Evolutionary conservation across 1,284 basidiomycete species (phyloP), one percentile per base, ranked within the genome.

Genomic region (Clitocybe nebularis): DNA sequence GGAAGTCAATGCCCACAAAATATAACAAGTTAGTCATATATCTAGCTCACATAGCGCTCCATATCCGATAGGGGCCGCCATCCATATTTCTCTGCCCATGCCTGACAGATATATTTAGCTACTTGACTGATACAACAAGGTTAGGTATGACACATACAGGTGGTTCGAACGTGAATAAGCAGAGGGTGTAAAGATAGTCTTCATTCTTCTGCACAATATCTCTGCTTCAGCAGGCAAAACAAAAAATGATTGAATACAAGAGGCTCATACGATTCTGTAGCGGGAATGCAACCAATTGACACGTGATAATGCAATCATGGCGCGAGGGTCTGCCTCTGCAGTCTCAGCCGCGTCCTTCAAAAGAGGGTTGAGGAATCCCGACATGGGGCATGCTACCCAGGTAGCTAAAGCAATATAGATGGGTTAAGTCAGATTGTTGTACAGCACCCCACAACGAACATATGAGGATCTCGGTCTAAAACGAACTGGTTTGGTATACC

Each of bases 241-340:
- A 17, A 24, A 14, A 29, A 9, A 37, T 19, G 21, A 9, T 9
- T 30, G 22, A 7, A 25, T 20, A 2, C 4, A 20, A 39, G n/a
- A n/a, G n/a, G n/a, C n/a, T n/a, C n/a, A 19, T 46, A 74, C 71
- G 29, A 74, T 72, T 8, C 62, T 60, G 47, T 72, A 71, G 23
- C 62, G 61, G 0, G 63, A 61, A 62, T 76, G 74, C 5, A 76
- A 48, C 60, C 66, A 74, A 45, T 75, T 76, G 1, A 61, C 56
- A 11, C 73, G 61, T 0, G 74, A 70, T 1, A 75, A 48, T 3
- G 72, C 69, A 29, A 76, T 64, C 46, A 61, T 66, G 3, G 65
- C 66, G 9, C 72, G 57, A 4, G 71, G 67, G 45, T 74, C 71
- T 8, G 46, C 48, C n/a, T 49, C 51, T 6, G 50, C 21, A n/a